Evolutionary conservation across 2,329 filamentous ascomycete species (phyloP).

Genomic region (Harringtonia aguacate): DNA sequence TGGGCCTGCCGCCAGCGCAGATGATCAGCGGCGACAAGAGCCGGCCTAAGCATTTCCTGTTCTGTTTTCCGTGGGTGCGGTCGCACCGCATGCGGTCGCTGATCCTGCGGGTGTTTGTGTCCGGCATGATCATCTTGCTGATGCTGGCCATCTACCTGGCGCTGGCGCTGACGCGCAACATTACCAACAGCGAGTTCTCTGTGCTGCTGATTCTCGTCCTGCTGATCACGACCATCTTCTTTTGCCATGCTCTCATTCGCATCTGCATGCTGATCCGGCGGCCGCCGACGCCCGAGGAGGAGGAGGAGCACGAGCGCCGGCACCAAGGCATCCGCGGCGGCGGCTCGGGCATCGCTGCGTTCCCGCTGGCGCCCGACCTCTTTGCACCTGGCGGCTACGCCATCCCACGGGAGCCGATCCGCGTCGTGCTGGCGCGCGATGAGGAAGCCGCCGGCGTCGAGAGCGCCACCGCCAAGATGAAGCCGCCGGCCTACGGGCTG

Average conservation of each 20-base stretch:
- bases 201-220: slow-evolving; percentile 72
- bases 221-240: slow-evolving; percentile 63
- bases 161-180: slow-evolving; percentile 54
- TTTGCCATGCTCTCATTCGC: slow-evolving; percentile 67
- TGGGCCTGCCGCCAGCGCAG: too few species aligned
- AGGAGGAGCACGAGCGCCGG: slow-evolving; percentile 16
- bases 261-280: slow-evolving; percentile 56
- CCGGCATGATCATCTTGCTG: slow-evolving; percentile 48
- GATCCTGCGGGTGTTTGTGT: slow-evolving; percentile 51
- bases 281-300: slow-evolving; percentile 24
- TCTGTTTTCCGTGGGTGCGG: slow-evolving; percentile 45
- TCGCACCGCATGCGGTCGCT: slow-evolving; percentile 43
- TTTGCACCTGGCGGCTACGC: slow-evolving; percentile 53
- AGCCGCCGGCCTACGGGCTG: slow-evolving; percentile 75
- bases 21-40: slow-evolving; percentile 4
- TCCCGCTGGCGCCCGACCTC: slow-evolving; percentile 25
- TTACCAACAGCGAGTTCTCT: slow-evolving; percentile 60
- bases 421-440: slow-evolving; percentile 62
- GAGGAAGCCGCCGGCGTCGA: slow-evolving; percentile 54
- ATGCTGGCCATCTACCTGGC: slow-evolving; percentile 59
- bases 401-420: slow-evolving; percentile 63
- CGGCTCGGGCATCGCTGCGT: slow-evolving; percentile 12
- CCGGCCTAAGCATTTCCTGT: slow-evolving; percentile 33
- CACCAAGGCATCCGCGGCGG: slow-evolving; percentile 13
- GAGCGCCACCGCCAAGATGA: slow-evolving; percentile 43